A percentile compares a stretch with the other conserved stretches of the same genome.
Conservation (phyloP, 1,284 basidiomycete genomes). For the Vanrija pseudolonga region DNA sequence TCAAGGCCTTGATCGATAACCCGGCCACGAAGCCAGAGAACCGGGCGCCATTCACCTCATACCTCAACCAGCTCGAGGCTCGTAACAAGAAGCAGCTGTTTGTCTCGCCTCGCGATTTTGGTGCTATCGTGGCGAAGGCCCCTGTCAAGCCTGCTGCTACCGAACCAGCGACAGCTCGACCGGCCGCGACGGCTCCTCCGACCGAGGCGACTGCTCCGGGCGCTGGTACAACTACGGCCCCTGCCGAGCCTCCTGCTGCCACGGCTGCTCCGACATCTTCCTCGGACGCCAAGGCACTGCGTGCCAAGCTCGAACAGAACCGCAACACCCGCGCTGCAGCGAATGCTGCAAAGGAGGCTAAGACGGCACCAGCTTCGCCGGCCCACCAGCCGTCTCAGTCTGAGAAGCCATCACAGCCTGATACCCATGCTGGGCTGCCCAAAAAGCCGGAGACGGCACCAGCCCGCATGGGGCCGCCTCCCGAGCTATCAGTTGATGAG, state of each 20-base stretch:
- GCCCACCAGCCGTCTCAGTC: neutral
- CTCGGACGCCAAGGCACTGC: conserved; percentile 21
- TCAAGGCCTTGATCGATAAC: conserved; percentile 65
- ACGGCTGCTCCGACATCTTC: conserved; percentile 5
- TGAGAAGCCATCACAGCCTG: conserved; percentile 1
- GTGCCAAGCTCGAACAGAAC: conserved; percentile 28
- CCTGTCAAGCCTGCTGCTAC: conserved; percentile 13
- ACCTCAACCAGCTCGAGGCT: conserved; percentile 30
- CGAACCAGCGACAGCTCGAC: conserved; percentile 9
- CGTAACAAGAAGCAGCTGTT: conserved; percentile 26
- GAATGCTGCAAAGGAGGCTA: conserved; percentile 1
- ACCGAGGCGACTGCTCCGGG: neutral
- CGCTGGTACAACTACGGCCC: conserved; percentile 7
- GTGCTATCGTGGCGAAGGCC: conserved; percentile 1
- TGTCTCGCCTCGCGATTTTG: conserved; percentile 21
- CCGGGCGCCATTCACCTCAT: conserved; percentile 30
- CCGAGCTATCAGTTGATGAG: conserved; percentile 30
- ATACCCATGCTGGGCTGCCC: conserved; percentile 1
- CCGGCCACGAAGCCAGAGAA: conserved; percentile 52
- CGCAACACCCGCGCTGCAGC: conserved; percentile 8
- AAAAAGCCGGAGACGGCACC: too few species aligned
- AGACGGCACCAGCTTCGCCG: neutral
- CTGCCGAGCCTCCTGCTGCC: neutral
- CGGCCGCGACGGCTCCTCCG: neutral
- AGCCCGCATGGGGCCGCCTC: conserved; percentile 29